Evolutionary conservation across 768 basidiomycete genomes (phyloP).

Genomic region (Russula ochroleuca): DNA sequence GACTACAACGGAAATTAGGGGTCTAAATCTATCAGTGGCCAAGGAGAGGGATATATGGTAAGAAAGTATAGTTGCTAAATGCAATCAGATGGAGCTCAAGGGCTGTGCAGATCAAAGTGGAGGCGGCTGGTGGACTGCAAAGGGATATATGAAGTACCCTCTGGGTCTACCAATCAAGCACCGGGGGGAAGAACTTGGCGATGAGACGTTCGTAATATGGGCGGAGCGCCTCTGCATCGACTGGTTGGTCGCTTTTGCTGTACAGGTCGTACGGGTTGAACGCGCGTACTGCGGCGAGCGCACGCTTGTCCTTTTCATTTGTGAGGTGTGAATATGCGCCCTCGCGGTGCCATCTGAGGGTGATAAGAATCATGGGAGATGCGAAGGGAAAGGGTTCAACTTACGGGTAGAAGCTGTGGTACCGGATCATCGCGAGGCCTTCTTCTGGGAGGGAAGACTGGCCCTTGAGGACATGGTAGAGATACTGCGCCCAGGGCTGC

Average conservation of each 20-base stretch:
- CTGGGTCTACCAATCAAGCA: conserved; percentile 66
- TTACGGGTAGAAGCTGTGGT: conserved; percentile 89
- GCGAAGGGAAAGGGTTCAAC: conserved; percentile 27
- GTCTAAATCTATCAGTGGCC: conserved; percentile 17
- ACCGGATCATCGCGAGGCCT: conserved; percentile 87
- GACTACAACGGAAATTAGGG: background rate
- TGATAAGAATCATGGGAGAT: background rate
- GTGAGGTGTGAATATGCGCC: conserved; percentile 77
- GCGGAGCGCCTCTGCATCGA: conserved; percentile 55
- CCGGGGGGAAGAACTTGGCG: conserved; percentile 77
- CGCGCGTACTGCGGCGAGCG: conserved; percentile 69
- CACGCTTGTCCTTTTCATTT: conserved; percentile 60
- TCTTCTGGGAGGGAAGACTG: conserved; percentile 78
- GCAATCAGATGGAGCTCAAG: background rate
- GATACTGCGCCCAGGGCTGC: conserved; percentile 49
- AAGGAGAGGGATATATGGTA: conserved; percentile 1
- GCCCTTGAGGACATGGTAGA: conserved; percentile 78
- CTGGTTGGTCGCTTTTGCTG: conserved; percentile 76
- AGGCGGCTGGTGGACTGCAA: conserved; percentile 3
- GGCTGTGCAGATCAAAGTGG: conserved; percentile 9
- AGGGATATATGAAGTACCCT: background rate
- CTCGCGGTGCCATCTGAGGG: conserved; percentile 78
- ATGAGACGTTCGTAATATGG: conserved; percentile 85
- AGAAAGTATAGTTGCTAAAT: conserved; percentile 8
- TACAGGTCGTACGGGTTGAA: conserved; percentile 97